Conservation (phyloP, 345 rosid species). For the Geranium rotundifolium region DNA sequence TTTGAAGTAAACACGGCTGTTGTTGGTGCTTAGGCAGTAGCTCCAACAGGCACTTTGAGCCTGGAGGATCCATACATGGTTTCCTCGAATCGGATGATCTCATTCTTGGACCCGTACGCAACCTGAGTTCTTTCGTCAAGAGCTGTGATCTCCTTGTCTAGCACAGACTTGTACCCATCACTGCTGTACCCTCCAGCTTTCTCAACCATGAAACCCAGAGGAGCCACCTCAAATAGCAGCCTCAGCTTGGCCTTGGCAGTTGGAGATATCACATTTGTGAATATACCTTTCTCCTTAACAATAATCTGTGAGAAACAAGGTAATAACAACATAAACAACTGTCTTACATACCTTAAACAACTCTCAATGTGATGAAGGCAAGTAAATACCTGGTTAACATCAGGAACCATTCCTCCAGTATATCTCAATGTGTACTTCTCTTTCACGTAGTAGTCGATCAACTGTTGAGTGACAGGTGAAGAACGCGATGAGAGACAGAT, state of each 20-base stretch:
- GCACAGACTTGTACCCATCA: conserved; percentile 55
- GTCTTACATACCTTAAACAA: no score
- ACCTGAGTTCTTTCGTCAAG: conserved; percentile 92
- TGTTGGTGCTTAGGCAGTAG: conserved; percentile 26
- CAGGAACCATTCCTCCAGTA: conserved; percentile 99
- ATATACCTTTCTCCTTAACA: conserved; percentile 90
- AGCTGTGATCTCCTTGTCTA: conserved; percentile 44
- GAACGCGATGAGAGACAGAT: background rate
- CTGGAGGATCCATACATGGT: conserved; percentile 77
- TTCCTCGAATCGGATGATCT: conserved; percentile 86
- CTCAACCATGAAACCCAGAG: conserved; percentile 57
- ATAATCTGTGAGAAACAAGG: conserved; percentile 39
- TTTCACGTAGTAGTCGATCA: conserved; percentile 72
- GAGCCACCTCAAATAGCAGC: conserved; percentile 76
- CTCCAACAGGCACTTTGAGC: conserved; percentile 69
- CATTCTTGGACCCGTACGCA: conserved; percentile 89
- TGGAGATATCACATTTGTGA: conserved; percentile 85
- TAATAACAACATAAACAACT: no score
- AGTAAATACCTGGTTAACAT: conserved; percentile 64
- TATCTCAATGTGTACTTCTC: conserved; percentile 94
- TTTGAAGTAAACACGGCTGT: background rate
- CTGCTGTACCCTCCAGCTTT: conserved; percentile 85
- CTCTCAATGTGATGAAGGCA: background rate
- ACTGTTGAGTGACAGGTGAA: conserved; percentile 23
- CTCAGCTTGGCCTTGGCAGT: conserved; percentile 91